Base-by-base conservation (phyloP, 352 stramenopile species). In the Pythium guiyangense region DNA sequence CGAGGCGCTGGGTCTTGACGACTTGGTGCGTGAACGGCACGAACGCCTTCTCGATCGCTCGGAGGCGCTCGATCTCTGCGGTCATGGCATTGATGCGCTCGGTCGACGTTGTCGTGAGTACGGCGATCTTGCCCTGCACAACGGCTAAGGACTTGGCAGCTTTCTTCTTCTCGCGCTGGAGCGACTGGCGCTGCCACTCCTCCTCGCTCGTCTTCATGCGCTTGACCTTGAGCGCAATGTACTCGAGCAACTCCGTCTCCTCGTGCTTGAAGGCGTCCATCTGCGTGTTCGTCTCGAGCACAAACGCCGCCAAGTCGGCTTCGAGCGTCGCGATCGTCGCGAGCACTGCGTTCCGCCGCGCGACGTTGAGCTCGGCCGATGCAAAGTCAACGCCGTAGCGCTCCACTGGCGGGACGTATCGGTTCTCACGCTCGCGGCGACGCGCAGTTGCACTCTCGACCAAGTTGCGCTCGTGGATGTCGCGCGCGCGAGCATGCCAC, bases 151-250 rank as follows among this genome's bases (percentile, higher is more conserved):
- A 88, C 45, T 81, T 86, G 45, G 73, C 73, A 12, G 84, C 81
- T 47, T 90, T 92, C 68, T 94, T 94, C 54, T 78, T 83, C 26
- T 92, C 84, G 11, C 83, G 77, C 61, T 92, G 87, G 15, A 94
- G 62, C 40, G 84, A 88, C 48, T 92, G 84, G 42, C 83, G 83
- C 48, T 94, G 84, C 79, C 84, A 94, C 48, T 90, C 84, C 53
- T 94, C 79, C 6, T 83, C 77, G 20, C 77, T 90, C 15, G 63
- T 71, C 52, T 90, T 88, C 61, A 94, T 84, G 14, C 81, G 77
- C 35, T 90, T 92, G 9, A 63, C 67, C 53, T 94, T 94, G 11
- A 92, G 66, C 9, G 77, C 67, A 22, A 94, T 76, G 55, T 90
- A 94, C 25, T 88, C 79, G 35, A 83, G 64, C 22, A 94, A 52